Evolutionary conservation across 2,329 filamentous ascomycete genomes (phyloP).

Genomic region (Zymoseptoria tritici): DNA sequence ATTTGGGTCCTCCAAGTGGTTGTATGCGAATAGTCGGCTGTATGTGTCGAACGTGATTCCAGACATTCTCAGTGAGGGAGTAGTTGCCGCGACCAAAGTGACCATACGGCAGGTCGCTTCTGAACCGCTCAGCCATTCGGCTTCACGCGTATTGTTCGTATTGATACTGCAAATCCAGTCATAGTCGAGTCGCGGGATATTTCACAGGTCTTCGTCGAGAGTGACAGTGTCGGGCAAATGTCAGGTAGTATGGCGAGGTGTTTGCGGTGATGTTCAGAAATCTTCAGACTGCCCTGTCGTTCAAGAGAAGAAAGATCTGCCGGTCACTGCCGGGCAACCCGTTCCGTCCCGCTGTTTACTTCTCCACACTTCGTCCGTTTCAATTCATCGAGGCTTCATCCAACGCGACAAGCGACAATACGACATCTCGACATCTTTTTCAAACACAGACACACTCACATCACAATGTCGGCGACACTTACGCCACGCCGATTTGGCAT

Average conservation of each 20-base stretch:
- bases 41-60: slow-evolving; percentile 27
- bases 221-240: background rate
- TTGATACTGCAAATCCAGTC: slow-evolving; percentile 6
- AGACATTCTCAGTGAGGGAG: slow-evolving; percentile 39
- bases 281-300: background rate
- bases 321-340: slow-evolving; percentile 19
- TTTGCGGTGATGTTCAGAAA: background rate
- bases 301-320: slow-evolving; percentile 2
- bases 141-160: slow-evolving; percentile 24
- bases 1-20: background rate
- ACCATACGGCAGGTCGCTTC: slow-evolving; percentile 46
- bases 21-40: background rate
- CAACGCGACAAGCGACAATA: background rate
- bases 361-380: background rate
- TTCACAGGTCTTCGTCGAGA: background rate
- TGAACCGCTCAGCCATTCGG: slow-evolving; percentile 51
- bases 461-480: slow-evolving; percentile 25
- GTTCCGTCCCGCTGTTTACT: background rate
- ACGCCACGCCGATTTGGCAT: slow-evolving; percentile 58
- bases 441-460: slow-evolving; percentile 6
- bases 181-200: slow-evolving; percentile 10
- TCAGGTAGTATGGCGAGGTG: background rate
- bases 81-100: slow-evolving; percentile 47
- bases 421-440: background rate
- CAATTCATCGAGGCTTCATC: background rate